phyloP scores from a whole-genome alignment of 768 basidiomycete species.

The Calocybe indica region DNA sequence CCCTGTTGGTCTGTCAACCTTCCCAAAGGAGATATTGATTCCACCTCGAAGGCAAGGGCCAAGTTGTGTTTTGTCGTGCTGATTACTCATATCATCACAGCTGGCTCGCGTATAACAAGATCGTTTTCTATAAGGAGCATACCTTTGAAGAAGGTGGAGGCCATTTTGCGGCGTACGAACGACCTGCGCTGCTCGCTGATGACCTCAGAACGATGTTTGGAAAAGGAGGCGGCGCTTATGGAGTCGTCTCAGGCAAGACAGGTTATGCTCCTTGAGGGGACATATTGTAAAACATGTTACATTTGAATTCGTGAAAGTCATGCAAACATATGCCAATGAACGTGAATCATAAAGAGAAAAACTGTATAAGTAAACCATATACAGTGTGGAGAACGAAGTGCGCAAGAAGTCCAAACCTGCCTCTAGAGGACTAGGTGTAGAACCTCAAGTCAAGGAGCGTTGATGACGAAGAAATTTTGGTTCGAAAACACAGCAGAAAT shows the following conservation, averaged over 20 bases:
- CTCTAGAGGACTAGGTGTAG: too few relatives aligned
- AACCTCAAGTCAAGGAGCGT: too few relatives aligned
- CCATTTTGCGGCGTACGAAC: constrained; percentile 40
- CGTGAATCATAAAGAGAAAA: too few relatives aligned
- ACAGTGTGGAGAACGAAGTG: too few relatives aligned
- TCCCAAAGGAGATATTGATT: constrained; percentile 36
- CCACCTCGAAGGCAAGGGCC: constrained; percentile 17
- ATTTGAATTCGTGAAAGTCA: too few relatives aligned
- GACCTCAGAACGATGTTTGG: constrained; percentile 43
- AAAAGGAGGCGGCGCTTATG: constrained; percentile 31
- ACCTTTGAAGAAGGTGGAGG: constrained; percentile 24
- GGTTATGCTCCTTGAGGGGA: constrained; percentile 17
- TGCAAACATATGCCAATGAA: too few relatives aligned
- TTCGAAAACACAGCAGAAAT: too few relatives aligned
- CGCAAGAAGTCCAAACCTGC: too few relatives aligned
- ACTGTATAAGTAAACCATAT: too few relatives aligned
- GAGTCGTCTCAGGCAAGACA: constrained; percentile 25
- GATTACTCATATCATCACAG: constrained; percentile 3
- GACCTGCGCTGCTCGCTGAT: constrained; percentile 29
- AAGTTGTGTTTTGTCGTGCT: background rate
- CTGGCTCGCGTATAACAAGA: constrained; percentile 12
- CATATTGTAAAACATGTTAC: too few relatives aligned
- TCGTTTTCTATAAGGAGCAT: constrained; percentile 26
- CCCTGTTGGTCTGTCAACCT: constrained; percentile 42
- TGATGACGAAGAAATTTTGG: too few relatives aligned